Percentiles rank a stretch among this genome's conserved stretches.
Evolutionary conservation across 2,329 filamentous ascomycete species (phyloP).

Genomic region (Furcasterigmium sp.): DNA sequence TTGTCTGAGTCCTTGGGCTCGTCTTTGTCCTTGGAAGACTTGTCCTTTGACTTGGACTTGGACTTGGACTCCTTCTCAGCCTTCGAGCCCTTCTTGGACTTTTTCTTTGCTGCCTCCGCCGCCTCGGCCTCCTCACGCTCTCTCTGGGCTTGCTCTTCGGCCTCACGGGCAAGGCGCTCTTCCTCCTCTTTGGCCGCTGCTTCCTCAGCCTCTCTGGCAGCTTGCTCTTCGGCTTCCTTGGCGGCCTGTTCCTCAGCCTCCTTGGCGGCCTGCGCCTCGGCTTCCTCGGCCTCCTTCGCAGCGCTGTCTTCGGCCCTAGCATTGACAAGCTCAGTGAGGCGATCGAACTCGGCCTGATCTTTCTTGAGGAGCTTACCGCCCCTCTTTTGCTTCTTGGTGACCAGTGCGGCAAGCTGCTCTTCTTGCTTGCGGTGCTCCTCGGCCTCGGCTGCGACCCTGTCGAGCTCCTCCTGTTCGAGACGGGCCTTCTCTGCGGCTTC

Average conservation of each 20-base stretch:
- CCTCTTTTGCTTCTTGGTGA: slow-evolving; percentile 45
- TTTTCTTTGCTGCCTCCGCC: slow-evolving; percentile 25
- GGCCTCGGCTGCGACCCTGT: slow-evolving; percentile 23
- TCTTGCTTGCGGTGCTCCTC: slow-evolving; percentile 23
- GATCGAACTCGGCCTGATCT: slow-evolving; percentile 38
- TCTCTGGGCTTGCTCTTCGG: slow-evolving; percentile 18
- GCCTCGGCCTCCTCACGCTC: slow-evolving; percentile 21
- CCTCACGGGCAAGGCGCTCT: slow-evolving; percentile 22
- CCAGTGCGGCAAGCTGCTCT: slow-evolving; percentile 32
- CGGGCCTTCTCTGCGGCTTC: slow-evolving; percentile 19
- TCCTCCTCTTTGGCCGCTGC: slow-evolving; percentile 26
- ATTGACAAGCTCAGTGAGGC: slow-evolving; percentile 26
- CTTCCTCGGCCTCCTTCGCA: slow-evolving; percentile 30
- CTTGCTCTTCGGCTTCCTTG: slow-evolving; percentile 30
- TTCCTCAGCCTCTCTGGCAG: slow-evolving; percentile 17
- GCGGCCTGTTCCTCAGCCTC: slow-evolving; percentile 35
- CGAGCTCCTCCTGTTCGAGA: slow-evolving; percentile 16
- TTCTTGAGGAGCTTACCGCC: slow-evolving; percentile 35
- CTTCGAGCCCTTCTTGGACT: slow-evolving; percentile 35
- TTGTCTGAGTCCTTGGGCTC: slow-evolving; percentile 12
- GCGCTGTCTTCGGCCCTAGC: slow-evolving; percentile 35
- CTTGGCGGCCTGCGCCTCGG: slow-evolving; percentile 26
- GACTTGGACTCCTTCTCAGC: slow-evolving; percentile 26
- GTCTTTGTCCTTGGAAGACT: slow-evolving; percentile 25
- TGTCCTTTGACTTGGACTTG: slow-evolving; percentile 25